phyloP scores from a whole-genome alignment of 495 filamentous ascomycete genomes.

The Amniculicola lignicola region DNA sequence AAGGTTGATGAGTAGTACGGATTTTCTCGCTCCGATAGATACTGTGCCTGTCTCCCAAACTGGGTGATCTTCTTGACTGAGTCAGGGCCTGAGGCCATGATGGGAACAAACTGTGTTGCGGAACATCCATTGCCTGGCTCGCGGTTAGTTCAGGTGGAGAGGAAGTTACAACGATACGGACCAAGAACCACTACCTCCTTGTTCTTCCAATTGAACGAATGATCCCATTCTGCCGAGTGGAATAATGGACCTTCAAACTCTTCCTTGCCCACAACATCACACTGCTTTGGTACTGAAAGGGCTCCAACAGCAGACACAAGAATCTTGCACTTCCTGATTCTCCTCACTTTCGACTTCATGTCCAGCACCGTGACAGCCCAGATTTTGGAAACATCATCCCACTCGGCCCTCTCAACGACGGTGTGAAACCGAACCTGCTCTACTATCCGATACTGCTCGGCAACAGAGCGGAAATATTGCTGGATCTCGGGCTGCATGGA shows the following conservation, averaged over 20 bases:
- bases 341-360: constrained; percentile 36
- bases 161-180: no score
- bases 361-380: constrained; percentile 49
- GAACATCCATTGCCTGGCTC: constrained; percentile 36
- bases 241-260: constrained; percentile 53
- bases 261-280: constrained; percentile 49
- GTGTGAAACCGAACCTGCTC: constrained; percentile 47
- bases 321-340: constrained; percentile 50
- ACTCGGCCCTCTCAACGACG: constrained; percentile 44
- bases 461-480: constrained; percentile 47
- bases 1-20: constrained; percentile 32
- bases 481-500: constrained; percentile 48
- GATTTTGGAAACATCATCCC: constrained; percentile 45
- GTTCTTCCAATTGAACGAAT: constrained; percentile 51
- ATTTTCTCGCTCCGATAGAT: constrained; percentile 34
- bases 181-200: constrained; percentile 62
- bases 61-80: constrained; percentile 34
- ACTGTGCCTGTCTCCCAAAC: constrained; percentile 36
- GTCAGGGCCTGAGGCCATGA: constrained; percentile 22
- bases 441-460: constrained; percentile 46
- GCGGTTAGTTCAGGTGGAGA: no score
- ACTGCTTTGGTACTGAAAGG: constrained; percentile 47
- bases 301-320: constrained; percentile 56
- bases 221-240: constrained; percentile 60
- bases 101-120: constrained; percentile 40